A percentile compares a stretch with the other conserved stretches of the same genome.
Conservation (phyloP, 2,329 filamentous ascomycete species). For the Alternaria triticina region DNA sequence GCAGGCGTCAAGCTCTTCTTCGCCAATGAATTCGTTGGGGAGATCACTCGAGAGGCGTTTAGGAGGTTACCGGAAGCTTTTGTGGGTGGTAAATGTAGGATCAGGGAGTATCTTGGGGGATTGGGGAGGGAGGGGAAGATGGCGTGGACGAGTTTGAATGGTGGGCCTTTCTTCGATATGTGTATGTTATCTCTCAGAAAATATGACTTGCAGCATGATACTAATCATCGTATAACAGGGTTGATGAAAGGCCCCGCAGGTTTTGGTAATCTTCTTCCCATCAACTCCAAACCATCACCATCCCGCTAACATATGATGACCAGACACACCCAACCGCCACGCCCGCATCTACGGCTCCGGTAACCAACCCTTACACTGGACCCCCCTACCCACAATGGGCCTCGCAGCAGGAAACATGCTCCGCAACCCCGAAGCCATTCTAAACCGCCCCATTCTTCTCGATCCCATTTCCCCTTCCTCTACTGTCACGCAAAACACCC, state of each 20-base stretch:
- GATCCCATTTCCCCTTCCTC: constrained; percentile 22
- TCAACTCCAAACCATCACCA: neutral
- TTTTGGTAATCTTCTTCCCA: constrained; percentile 15
- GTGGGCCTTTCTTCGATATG: constrained; percentile 48
- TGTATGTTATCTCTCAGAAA: too few species aligned
- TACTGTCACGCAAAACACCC: constrained; percentile 31
- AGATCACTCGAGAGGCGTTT: constrained; percentile 34
- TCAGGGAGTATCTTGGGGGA: constrained; percentile 32
- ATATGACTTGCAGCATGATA: constrained; percentile 12
- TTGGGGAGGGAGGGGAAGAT: constrained; percentile 32
- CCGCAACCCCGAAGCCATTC: constrained; percentile 24
- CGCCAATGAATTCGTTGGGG: constrained; percentile 43
- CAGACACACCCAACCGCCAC: constrained; percentile 27
- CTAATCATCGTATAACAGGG: constrained; percentile 18
- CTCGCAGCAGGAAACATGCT: constrained; percentile 40
- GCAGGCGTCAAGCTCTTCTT: constrained; percentile 45
- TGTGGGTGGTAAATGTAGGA: constrained; percentile 36
- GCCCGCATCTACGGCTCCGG: constrained; percentile 47
- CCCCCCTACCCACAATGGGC: constrained; percentile 35
- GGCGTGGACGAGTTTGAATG: constrained; percentile 41
- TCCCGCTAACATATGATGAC: neutral
- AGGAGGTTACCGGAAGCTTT: constrained; percentile 32
- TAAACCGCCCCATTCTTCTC: constrained; percentile 40
- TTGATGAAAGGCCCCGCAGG: constrained; percentile 47
- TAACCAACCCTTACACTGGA: constrained; percentile 39